Evolutionary conservation across 2,329 filamentous ascomycete genomes (phyloP), one percentile per base, ranked within the genome.

Genomic region (Lachnum nothofagi): DNA sequence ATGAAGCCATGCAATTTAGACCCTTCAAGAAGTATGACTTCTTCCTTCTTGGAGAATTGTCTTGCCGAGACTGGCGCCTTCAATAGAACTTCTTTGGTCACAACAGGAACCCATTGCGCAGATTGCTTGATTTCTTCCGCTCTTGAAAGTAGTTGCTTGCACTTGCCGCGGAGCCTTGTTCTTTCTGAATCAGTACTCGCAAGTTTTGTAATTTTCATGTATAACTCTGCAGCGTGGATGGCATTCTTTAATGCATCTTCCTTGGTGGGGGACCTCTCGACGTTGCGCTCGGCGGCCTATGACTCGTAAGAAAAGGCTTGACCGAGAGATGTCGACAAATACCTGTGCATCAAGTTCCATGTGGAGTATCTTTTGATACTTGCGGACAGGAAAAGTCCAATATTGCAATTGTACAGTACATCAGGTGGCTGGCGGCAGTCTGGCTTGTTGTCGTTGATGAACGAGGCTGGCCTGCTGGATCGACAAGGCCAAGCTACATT

Each of bases 1-100:
- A 85, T 76, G 61, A 83, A 86, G 0, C 86, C 88, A 63, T 95
- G 88, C 17, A 98, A 75, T 47, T 82, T 85, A 4, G 91, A 93
- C 3, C 85, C 82, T 62, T 84, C 82, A 1, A 87, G 72, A 7
- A 97, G 68, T 43, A 96, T 82, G 24, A 86, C 83, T 61, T 90
- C 77, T 67, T 95, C 90, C 14, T 76, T 74, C 4, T 77, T 85
- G 2, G 87, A 77, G 12, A 86, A 72, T 48, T 77, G 73, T 45
- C 86, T 77, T 8, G 71, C 76, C 20, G 79, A 81, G 3, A 62
- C 58, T 8, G 71, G 69, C 20, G 66, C 57, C 53, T 60, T 63
- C 6, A 66, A 54, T 46, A 57, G 56, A 42, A 57, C 55, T 48
- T 60, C 62, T 17, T 37, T 43, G 33, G 20, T 27, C 20, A 51